These are phyloP conservation scores for Cytospora piceae DNA, from an alignment of 2,329 filamentous ascomycete genomes.

Conservation along the genomic window DNA sequence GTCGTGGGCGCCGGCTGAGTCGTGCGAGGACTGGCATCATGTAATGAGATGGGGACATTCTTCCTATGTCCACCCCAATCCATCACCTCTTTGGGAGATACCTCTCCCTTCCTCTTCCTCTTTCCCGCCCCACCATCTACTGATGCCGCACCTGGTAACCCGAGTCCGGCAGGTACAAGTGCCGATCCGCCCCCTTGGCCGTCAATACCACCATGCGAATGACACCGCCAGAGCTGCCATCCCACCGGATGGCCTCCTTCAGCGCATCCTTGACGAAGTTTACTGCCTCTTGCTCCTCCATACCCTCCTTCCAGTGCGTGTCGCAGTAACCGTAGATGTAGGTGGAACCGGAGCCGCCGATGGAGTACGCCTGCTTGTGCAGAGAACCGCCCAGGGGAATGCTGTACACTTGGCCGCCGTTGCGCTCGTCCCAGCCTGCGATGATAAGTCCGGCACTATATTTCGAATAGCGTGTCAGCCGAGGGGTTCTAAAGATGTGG, in stretches of 20 bases:
- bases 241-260: conserved; percentile 97
- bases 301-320: conserved; percentile 90
- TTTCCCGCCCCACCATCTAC: conserved; percentile 40
- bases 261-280: conserved; percentile 91
- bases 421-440: conserved; percentile 93
- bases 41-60: neutral
- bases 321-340: conserved; percentile 99
- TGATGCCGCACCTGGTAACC: conserved; percentile 77
- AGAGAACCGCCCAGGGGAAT: conserved; percentile 95
- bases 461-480: conserved; percentile 6
- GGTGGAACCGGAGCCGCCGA: conserved; percentile 94
- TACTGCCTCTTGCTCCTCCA: conserved; percentile 90
- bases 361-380: conserved; percentile 95
- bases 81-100: neutral
- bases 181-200: conserved; percentile 83
- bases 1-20: neutral
- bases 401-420: conserved; percentile 96
- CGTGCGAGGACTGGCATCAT: neutral
- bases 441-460: conserved; percentile 92
- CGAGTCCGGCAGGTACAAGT: conserved; percentile 93
- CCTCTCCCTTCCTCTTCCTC: neutral
- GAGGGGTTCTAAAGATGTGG: neutral
- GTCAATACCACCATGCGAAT: conserved; percentile 98
- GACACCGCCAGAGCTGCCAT: conserved; percentile 96
- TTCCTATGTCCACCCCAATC: neutral